Conservation (phyloP, 2,329 filamentous ascomycete species). For the Penicillium sp. region DNA sequence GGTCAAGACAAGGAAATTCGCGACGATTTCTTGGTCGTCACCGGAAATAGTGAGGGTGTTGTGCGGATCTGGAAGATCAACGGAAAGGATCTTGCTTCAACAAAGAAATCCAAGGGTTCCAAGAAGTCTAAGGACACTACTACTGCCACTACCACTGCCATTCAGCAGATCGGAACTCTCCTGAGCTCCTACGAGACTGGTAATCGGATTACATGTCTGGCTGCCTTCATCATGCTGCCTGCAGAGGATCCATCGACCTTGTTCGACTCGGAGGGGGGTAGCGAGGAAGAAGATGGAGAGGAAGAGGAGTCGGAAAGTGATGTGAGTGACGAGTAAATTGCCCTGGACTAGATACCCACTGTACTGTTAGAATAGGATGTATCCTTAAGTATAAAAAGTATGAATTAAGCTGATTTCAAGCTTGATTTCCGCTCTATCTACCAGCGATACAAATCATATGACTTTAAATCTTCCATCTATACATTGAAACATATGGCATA, state of each 20-base stretch:
- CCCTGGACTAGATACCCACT: slow-evolving; percentile 29
- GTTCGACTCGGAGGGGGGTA: slow-evolving; percentile 60
- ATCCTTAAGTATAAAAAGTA: slow-evolving; percentile 15
- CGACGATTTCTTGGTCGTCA: slow-evolving; percentile 63
- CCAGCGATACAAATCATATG: too few relatives aligned
- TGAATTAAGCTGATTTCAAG: background rate
- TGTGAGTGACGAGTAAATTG: slow-evolving; percentile 33
- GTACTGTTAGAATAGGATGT: slow-evolving; percentile 24
- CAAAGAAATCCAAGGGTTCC: slow-evolving; percentile 22
- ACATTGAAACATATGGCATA: too few relatives aligned
- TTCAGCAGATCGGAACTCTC: slow-evolving; percentile 64
- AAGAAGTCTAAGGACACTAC: slow-evolving; percentile 22
- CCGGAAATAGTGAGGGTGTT: slow-evolving; percentile 82
- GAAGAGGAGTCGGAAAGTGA: slow-evolving; percentile 32
- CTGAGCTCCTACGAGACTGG: slow-evolving; percentile 81
- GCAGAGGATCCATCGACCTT: slow-evolving; percentile 58
- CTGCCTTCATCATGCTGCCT: slow-evolving; percentile 82
- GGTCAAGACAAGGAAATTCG: slow-evolving; percentile 35
- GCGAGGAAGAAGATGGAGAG: slow-evolving; percentile 41
- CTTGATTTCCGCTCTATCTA: background rate
- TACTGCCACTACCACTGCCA: background rate
- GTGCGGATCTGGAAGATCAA: slow-evolving; percentile 75
- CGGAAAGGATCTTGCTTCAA: slow-evolving; percentile 32
- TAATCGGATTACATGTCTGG: slow-evolving; percentile 86
- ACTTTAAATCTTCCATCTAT: background rate